Base-by-base conservation (phyloP, 2,329 filamentous ascomycete genomes). In the Fusarium agapanthi region DNA sequence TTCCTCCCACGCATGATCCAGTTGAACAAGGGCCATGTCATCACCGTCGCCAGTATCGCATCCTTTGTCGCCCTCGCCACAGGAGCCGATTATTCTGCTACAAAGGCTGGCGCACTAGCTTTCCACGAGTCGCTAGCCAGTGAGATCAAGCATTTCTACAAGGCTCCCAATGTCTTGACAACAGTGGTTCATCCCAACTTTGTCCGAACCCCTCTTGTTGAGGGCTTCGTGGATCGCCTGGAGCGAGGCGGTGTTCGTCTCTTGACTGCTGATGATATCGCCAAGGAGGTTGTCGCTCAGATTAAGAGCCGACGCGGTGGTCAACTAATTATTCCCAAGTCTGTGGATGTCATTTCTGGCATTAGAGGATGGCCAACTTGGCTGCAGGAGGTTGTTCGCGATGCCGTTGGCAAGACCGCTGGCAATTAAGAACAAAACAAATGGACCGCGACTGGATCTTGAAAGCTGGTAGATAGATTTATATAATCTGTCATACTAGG, bases 11-110 rank as follows among this genome's bases (percentile, higher is more conserved):
- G 81, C 72, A 92, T 94, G 87, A 82, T 91, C 50, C 77, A 82
- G 30, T 75, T 78, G 10, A 89, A 93, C 82, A 91, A 94, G 82
- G 92, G 92, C 58, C 92, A 92, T 83, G 80, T 94, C 48, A 88
- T 94, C 38, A 93, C 90, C 1, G 87, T 94, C 16, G 90, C 92
- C 20, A 90, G 87, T n/a, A 83, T 90, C 45, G 91, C 91, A 0
- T 88, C 87, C 16, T 92, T 89, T 77, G 78, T 89, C 9, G 83
- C 87, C 4, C 85, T 89, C 1, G 87, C 91, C 3, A 86, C 85
- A 62, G 88, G 90, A 82, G 88, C 90, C 26, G 90, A 93, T 80
- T 94, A 94, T 81, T 84, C 86, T 1, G 86, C 88, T 5, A 88
- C 86, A 57, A 94, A 94, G 81, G 87, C 91, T 8, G 91, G 89